Evolutionary conservation across 371 early-diverging fungal genomes (phyloP).

Genomic region (Apophysomyces elegans): DNA sequence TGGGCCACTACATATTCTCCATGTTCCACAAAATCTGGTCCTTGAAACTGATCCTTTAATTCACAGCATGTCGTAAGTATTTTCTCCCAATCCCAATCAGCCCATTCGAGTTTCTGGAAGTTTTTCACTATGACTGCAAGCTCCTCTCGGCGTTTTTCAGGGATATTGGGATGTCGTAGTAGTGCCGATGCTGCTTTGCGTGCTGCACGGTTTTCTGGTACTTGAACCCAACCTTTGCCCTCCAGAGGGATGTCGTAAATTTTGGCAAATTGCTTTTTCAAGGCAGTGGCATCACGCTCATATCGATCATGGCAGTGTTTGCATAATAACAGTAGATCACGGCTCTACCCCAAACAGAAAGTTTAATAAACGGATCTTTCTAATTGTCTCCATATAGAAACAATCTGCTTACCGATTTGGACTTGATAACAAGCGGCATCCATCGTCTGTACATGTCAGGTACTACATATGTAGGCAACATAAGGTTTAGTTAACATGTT

Average conservation of each 20-base stretch:
- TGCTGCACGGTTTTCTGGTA: slow-evolving; percentile 42
- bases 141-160: slow-evolving; percentile 29
- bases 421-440: slow-evolving; percentile 58
- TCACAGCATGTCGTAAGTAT: slow-evolving; percentile 36
- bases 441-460: slow-evolving; percentile 63
- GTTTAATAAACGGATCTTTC: no score
- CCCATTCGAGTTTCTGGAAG: slow-evolving; percentile 22
- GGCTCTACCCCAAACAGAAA: slow-evolving; percentile 27
- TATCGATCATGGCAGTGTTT: slow-evolving; percentile 56
- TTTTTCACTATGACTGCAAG: slow-evolving; percentile 29
- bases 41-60: slow-evolving; percentile 43
- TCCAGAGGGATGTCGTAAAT: slow-evolving; percentile 54
- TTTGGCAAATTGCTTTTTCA: slow-evolving; percentile 45
- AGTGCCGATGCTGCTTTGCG: slow-evolving; percentile 59
- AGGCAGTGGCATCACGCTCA: slow-evolving; percentile 45
- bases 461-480: slow-evolving; percentile 25
- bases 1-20: slow-evolving; percentile 49
- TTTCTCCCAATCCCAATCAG: slow-evolving; percentile 17
- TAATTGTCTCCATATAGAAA: no score
- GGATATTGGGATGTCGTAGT: slow-evolving; percentile 41
- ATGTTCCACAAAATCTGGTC: slow-evolving; percentile 57
- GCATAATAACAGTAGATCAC: slow-evolving; percentile 59
- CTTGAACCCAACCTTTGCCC: slow-evolving; percentile 57
- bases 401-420: slow-evolving; percentile 51
- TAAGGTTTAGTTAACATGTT: neutral